Conservation (phyloP, 2,329 filamentous ascomycete species). For the Cladosporium austrohemisphaericum region DNA sequence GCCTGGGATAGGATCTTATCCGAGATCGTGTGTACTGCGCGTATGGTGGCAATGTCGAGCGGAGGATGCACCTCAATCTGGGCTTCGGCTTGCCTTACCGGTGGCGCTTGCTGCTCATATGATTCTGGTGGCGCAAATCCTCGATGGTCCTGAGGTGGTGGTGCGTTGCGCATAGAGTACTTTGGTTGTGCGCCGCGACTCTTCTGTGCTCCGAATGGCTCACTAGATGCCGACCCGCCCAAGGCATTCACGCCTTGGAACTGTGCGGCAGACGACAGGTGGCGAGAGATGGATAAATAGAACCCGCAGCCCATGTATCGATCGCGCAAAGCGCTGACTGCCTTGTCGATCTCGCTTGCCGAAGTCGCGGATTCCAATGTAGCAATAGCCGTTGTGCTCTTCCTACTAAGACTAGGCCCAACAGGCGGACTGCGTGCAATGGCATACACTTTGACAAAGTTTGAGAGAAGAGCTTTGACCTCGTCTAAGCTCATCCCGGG, state of each 20-base stretch:
- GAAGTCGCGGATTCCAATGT: constrained; percentile 76
- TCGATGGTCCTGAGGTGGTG: constrained; percentile 50
- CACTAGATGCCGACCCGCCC: constrained; percentile 15
- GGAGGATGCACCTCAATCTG: constrained; percentile 60
- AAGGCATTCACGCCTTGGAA: constrained; percentile 3
- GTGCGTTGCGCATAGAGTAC: constrained; percentile 38
- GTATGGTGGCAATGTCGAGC: constrained; percentile 71
- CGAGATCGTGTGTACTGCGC: constrained; percentile 81
- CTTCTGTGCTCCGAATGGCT: constrained; percentile 32
- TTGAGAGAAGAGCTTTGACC: constrained; percentile 50
- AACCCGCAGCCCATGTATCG: constrained; percentile 81
- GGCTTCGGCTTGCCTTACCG: constrained; percentile 29
- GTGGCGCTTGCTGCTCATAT: constrained; percentile 64
- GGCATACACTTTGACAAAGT: constrained; percentile 26
- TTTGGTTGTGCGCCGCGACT: constrained; percentile 19
- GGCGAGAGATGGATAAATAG: constrained; percentile 73
- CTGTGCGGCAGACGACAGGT: constrained; percentile 66
- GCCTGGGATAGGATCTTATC: constrained; percentile 70
- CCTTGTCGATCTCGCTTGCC: constrained; percentile 75
- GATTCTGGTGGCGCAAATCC: constrained; percentile 75
- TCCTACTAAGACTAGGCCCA: constrained; percentile 54
- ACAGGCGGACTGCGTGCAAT: constrained; percentile 23
- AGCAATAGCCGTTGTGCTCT: constrained; percentile 72
- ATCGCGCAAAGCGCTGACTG: constrained; percentile 75
- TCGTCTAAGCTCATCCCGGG: constrained; percentile 55